These are phyloP conservation scores for Cercospora zeina DNA, from an alignment of 2,329 filamentous ascomycete species.

Conservation along the genomic window DNA sequence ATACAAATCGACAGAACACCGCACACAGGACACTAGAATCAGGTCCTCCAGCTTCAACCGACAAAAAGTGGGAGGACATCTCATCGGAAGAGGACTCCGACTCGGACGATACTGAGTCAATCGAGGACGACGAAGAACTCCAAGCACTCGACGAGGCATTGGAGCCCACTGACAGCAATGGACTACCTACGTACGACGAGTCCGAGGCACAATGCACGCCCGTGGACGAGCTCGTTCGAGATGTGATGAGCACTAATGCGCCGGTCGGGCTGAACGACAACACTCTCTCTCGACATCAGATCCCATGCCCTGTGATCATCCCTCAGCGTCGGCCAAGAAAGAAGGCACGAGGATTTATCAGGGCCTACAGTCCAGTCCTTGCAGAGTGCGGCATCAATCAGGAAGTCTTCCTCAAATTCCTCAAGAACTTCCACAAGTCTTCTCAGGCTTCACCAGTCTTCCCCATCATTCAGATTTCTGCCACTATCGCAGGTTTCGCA, in stretches of 20 bases:
- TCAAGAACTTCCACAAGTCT: slow-evolving; percentile 51
- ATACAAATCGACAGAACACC: slow-evolving; percentile 8
- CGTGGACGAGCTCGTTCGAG: slow-evolving; percentile 31
- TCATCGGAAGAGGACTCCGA: slow-evolving; percentile 16
- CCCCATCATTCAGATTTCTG: slow-evolving; percentile 34
- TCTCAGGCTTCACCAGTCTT: slow-evolving; percentile 43
- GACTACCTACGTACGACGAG: slow-evolving; percentile 36
- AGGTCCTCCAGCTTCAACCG: slow-evolving; percentile 2
- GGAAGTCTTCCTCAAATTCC: slow-evolving; percentile 51
- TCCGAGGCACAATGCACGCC: slow-evolving; percentile 26
- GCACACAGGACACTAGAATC: slow-evolving; percentile 9
- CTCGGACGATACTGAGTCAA: slow-evolving; percentile 18
- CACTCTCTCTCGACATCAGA: slow-evolving; percentile 4
- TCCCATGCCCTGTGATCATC: slow-evolving; percentile 53
- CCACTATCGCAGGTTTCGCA: slow-evolving; percentile 43
- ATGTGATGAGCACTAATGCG: slow-evolving; percentile 25
- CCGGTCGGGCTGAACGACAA: background rate
- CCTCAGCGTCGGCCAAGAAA: slow-evolving; percentile 55
- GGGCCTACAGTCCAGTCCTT: slow-evolving; percentile 56
- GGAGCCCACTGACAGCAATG: slow-evolving; percentile 19
- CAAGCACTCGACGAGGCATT: slow-evolving; percentile 39
- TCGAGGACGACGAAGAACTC: slow-evolving; percentile 37
- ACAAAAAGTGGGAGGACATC: slow-evolving; percentile 10
- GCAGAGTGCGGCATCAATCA: slow-evolving; percentile 52
- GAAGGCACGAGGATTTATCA: slow-evolving; percentile 53